phyloP scores from a whole-genome alignment of 495 filamentous ascomycete species.

The Penicillium angulare region DNA sequence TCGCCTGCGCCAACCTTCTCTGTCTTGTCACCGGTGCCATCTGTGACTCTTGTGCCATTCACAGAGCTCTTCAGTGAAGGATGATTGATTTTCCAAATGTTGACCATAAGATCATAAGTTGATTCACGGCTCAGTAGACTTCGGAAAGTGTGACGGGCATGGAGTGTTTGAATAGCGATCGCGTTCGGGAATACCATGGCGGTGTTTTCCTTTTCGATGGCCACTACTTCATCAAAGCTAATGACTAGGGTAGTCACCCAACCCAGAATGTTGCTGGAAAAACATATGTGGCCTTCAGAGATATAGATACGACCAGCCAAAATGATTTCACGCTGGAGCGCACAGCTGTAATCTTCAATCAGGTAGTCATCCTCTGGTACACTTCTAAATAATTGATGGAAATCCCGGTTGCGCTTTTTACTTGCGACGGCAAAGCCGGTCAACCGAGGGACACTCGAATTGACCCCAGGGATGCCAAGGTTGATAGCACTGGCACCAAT shows the following conservation, averaged over 20 bases:
- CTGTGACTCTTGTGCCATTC: constrained; percentile 78
- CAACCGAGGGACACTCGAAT: constrained; percentile 64
- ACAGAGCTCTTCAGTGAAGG: constrained; percentile 83
- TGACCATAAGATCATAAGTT: constrained; percentile 94
- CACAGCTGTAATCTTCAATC: constrained; percentile 98
- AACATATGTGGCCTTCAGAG: constrained; percentile 96
- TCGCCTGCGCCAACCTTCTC: constrained; percentile 66
- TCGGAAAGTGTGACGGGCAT: constrained; percentile 92
- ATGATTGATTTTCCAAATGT: constrained; percentile 97
- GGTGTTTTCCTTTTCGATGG: constrained; percentile 94
- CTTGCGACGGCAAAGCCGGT: constrained; percentile 96
- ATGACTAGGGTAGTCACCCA: constrained; percentile 98
- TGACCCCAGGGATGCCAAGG: constrained; percentile 60
- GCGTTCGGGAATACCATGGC: constrained; percentile 97
- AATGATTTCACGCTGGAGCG: constrained; percentile 92
- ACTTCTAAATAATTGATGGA: constrained; percentile 89
- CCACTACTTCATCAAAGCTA: constrained; percentile 95
- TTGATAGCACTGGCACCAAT: constrained; percentile 64
- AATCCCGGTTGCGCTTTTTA: constrained; percentile 94
- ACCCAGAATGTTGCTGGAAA: constrained; percentile 97
- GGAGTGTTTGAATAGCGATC: constrained; percentile 92
- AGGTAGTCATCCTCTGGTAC: constrained; percentile 97
- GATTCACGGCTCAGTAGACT: constrained; percentile 93
- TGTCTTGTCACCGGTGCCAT: constrained; percentile 82
- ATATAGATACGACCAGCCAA: constrained; percentile 93